Percentiles rank a stretch among this genome's conserved stretches.
Conservation (phyloP, 768 basidiomycete genomes). For the Neoboletus magnificus region DNA sequence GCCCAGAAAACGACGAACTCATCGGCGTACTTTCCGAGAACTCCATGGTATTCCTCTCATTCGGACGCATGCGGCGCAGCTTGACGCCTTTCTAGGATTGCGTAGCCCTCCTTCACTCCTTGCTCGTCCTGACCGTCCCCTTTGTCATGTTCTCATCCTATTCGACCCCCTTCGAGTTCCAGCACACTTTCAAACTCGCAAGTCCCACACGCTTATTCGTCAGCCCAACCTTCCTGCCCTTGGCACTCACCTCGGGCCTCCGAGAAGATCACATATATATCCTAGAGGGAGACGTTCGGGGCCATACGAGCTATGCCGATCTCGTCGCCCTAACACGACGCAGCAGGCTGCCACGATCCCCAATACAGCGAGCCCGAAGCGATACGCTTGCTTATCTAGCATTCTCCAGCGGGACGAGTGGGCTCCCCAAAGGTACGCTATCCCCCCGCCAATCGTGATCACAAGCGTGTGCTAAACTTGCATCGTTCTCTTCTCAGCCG, state of each 20-base stretch:
- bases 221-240: slow-evolving; percentile 40
- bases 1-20: slow-evolving; percentile 47
- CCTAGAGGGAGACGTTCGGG: slow-evolving; percentile 41
- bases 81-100: slow-evolving; percentile 45
- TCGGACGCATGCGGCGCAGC: not conserved
- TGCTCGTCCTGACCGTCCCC: slow-evolving; percentile 48
- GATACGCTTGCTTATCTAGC: slow-evolving; percentile 66
- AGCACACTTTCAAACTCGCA: slow-evolving; percentile 46
- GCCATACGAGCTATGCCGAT: slow-evolving; percentile 42
- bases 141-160: slow-evolving; percentile 52
- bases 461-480: not conserved
- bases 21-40: slow-evolving; percentile 72
- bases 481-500: slow-evolving; percentile 38
- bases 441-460: not conserved
- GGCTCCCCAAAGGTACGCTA: slow-evolving; percentile 63
- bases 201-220: slow-evolving; percentile 54
- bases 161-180: slow-evolving; percentile 55
- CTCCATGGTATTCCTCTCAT: slow-evolving; percentile 44
- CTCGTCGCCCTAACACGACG: slow-evolving; percentile 40
- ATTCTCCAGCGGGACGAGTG: slow-evolving; percentile 78
- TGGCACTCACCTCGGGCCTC: slow-evolving; percentile 38
- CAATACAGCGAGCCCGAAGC: slow-evolving; percentile 42
- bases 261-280: slow-evolving; percentile 46
- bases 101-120: slow-evolving; percentile 45
- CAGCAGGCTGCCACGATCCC: slow-evolving; percentile 38